Percentiles rank a stretch among this genome's conserved stretches.
Evolutionary conservation across 306 rosid genomes (phyloP).

Genomic region (Benincasa hispida): DNA sequence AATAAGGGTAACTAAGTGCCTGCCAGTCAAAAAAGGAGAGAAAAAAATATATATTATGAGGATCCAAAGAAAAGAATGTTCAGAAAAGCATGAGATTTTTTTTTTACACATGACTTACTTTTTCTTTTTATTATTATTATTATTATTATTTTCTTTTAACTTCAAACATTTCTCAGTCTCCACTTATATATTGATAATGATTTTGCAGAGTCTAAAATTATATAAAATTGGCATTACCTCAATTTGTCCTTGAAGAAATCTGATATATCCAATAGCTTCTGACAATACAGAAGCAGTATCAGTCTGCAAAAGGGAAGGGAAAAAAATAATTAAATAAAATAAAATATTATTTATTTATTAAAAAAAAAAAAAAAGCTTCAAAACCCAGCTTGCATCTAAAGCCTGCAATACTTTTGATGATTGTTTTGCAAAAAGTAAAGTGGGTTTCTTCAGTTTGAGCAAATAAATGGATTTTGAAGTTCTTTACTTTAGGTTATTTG

Average conservation of each 20-base stretch:
- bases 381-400: background rate
- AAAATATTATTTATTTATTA: too few species aligned
- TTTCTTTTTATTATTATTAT: too few species aligned
- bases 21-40: slow-evolving; percentile 15
- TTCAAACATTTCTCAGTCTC: slow-evolving; percentile 30
- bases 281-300: slow-evolving; percentile 90
- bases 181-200: slow-evolving; percentile 14
- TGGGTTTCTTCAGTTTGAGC: background rate
- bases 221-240: slow-evolving; percentile 49
- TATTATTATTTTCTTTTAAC: slow-evolving; percentile 18
- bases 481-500: background rate
- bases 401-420: background rate
- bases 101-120: slow-evolving; percentile 3
- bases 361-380: too few species aligned
- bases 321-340: too few species aligned
- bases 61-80: slow-evolving; percentile 18
- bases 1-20: slow-evolving; percentile 81
- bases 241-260: slow-evolving; percentile 80
- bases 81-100: slow-evolving; percentile 14
- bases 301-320: slow-evolving; percentile 71
- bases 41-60: background rate
- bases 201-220: slow-evolving; percentile 2
- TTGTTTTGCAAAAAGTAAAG: background rate
- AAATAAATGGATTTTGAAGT: background rate
- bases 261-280: slow-evolving; percentile 72